A percentile compares a stretch with the other conserved stretches of the same genome.
Conservation (phyloP, 2,329 filamentous ascomycete genomes). For the Curvularia hawaiiensis region DNA sequence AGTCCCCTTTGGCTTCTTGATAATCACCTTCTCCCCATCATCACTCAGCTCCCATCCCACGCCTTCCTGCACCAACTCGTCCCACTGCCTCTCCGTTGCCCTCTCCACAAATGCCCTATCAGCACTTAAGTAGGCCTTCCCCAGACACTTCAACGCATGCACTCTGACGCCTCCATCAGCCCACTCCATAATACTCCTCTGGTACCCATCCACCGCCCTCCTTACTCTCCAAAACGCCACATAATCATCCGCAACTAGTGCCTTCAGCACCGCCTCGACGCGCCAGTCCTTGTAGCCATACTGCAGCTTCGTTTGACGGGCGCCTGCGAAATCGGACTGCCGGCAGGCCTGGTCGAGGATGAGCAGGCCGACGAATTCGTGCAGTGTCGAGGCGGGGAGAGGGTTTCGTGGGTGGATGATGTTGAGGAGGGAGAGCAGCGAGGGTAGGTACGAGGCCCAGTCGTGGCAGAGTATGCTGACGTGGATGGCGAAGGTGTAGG, state of each 20-base stretch:
- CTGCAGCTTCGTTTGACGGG: constrained; percentile 67
- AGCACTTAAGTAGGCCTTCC: constrained; percentile 77
- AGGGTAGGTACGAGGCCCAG: constrained; percentile 88
- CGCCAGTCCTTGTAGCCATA: constrained; percentile 70
- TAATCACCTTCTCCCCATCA: constrained; percentile 71
- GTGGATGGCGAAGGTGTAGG: constrained; percentile 90
- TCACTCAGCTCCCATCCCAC: constrained; percentile 82
- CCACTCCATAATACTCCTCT: constrained; percentile 79
- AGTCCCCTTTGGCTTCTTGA: constrained; percentile 64
- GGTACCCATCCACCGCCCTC: constrained; percentile 77
- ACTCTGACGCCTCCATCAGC: constrained; percentile 74
- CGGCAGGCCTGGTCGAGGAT: constrained; percentile 90
- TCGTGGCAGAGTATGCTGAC: constrained; percentile 80
- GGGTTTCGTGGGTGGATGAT: constrained; percentile 70
- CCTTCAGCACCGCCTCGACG: constrained; percentile 70
- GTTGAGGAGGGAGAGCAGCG: constrained; percentile 78
- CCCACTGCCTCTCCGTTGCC: constrained; percentile 72
- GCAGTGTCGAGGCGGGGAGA: constrained; percentile 72
- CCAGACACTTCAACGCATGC: constrained; percentile 85
- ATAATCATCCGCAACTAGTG: constrained; percentile 83
- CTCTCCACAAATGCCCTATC: constrained; percentile 72
- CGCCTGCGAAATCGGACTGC: constrained; percentile 73
- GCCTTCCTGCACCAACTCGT: constrained; percentile 69
- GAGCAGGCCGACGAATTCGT: constrained; percentile 80
- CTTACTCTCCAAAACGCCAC: constrained; percentile 75